Conservation (phyloP, 495 filamentous ascomycete genomes). For the Ascobolus immersus region DNA sequence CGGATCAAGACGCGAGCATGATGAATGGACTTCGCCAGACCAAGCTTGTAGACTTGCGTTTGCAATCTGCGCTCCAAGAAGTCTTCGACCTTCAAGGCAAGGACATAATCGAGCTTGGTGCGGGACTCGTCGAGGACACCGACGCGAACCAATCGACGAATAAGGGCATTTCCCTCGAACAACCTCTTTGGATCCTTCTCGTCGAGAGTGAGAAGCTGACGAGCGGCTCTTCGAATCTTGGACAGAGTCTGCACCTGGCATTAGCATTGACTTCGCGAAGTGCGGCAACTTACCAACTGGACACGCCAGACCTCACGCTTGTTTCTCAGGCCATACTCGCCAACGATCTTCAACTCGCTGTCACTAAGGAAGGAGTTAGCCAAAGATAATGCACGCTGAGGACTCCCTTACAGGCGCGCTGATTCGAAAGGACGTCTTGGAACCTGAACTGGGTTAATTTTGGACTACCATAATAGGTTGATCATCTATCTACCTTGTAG, state of each 20-base stretch:
- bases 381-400: slow-evolving; percentile 89
- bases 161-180: slow-evolving; percentile 98
- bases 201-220: slow-evolving; percentile 97
- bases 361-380: slow-evolving; percentile 82
- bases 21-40: slow-evolving; percentile 98
- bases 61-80: slow-evolving; percentile 98
- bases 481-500: slow-evolving; percentile 55
- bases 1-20: slow-evolving; percentile 98
- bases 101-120: slow-evolving; percentile 99
- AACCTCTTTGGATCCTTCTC: slow-evolving; percentile 99
- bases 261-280: too few relatives aligned
- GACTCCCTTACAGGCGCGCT: slow-evolving; percentile 98
- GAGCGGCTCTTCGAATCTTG: slow-evolving; percentile 72
- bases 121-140: slow-evolving; percentile 98
- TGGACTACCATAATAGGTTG: slow-evolving; percentile 2
- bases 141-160: slow-evolving; percentile 97
- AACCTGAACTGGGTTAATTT: slow-evolving; percentile 13
- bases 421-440: slow-evolving; percentile 65
- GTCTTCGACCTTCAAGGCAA: slow-evolving; percentile 91
- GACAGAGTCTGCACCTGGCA: too few relatives aligned
- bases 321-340: slow-evolving; percentile 97
- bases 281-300: slow-evolving; percentile 30
- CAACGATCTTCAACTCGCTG: slow-evolving; percentile 95
- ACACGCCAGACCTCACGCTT: slow-evolving; percentile 99
- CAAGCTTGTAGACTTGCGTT: slow-evolving; percentile 99